Conservation (phyloP, 345 rosid genomes). For the Camelina neglecta region DNA sequence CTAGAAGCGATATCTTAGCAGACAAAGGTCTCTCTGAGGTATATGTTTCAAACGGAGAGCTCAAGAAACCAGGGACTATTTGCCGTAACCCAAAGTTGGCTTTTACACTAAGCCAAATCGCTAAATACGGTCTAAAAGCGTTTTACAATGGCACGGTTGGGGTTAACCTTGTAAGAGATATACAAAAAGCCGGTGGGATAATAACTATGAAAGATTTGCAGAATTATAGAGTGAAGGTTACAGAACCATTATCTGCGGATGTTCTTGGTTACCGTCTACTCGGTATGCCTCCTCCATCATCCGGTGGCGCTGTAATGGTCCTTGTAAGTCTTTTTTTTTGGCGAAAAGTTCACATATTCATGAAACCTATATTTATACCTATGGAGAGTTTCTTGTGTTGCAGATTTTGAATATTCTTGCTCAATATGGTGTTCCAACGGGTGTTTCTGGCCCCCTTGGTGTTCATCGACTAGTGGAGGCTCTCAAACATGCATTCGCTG, state of each 20-base stretch:
- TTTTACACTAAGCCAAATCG: slow-evolving; percentile 46
- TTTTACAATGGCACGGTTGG: slow-evolving; percentile 70
- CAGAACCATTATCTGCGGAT: slow-evolving; percentile 45
- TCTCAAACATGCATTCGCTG: slow-evolving; percentile 63
- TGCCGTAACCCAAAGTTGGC: slow-evolving; percentile 54
- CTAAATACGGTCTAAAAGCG: slow-evolving; percentile 41
- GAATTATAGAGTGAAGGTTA: slow-evolving; percentile 51
- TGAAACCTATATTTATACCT: slow-evolving; percentile 1
- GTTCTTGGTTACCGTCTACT: slow-evolving; percentile 52
- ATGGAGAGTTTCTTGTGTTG: slow-evolving; percentile 19
- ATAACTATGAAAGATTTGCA: slow-evolving; percentile 54
- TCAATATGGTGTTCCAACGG: slow-evolving; percentile 49
- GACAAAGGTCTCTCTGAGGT: slow-evolving; percentile 58
- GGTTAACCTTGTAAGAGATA: slow-evolving; percentile 45
- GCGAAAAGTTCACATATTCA: background rate
- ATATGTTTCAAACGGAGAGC: slow-evolving; percentile 47
- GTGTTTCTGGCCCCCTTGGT: slow-evolving; percentile 56
- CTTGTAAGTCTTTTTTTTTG: slow-evolving; percentile 27
- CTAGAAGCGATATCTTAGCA: slow-evolving; percentile 48
- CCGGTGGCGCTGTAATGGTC: slow-evolving; percentile 32
- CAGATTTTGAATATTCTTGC: slow-evolving; percentile 65
- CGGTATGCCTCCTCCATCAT: slow-evolving; percentile 70
- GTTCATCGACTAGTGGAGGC: slow-evolving; percentile 63
- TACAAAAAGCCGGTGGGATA: slow-evolving; percentile 59
- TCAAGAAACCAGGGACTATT: slow-evolving; percentile 46